A percentile compares a stretch with the other conserved stretches of the same genome.
phyloP scores from a whole-genome alignment of 2,329 filamentous ascomycete species.

The Aspergillus fructus region DNA sequence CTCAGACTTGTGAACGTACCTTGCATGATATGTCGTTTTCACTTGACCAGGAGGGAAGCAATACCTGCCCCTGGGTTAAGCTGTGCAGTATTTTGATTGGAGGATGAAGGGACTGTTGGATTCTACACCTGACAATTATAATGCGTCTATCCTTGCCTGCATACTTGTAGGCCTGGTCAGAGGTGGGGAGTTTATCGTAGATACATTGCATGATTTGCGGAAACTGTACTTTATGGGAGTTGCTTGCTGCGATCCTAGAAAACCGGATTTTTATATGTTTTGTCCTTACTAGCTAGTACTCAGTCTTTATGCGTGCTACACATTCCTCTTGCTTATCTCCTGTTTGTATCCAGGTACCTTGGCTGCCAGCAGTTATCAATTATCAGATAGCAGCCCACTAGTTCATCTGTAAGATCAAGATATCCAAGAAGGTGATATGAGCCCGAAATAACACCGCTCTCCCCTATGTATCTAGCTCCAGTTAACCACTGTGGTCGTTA shows the following conservation, averaged over 20 bases:
- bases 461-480: no score
- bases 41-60: not conserved
- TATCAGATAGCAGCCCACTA: no score
- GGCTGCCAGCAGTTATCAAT: no score
- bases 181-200: conserved; percentile 16
- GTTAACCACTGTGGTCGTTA: no score
- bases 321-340: not conserved
- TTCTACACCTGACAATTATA: conserved; percentile 7
- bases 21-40: conserved; percentile 4
- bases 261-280: conserved; percentile 17
- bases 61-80: not conserved
- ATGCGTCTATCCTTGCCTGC: not conserved
- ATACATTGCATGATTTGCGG: conserved; percentile 24
- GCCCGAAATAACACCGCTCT: no score
- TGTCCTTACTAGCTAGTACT: conserved; percentile 3
- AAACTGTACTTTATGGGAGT: conserved; percentile 27
- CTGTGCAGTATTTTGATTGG: not conserved
- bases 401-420: no score
- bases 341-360: no score
- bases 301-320: conserved; percentile 3
- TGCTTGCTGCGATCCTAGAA: conserved; percentile 18
- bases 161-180: not conserved
- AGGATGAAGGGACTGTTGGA: not conserved
- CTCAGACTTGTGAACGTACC: conserved; percentile 2
- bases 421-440: no score